These are phyloP conservation scores for Sporisorium scitamineum DNA, from an alignment of 1,284 basidiomycete species.

Conservation along the genomic window DNA sequence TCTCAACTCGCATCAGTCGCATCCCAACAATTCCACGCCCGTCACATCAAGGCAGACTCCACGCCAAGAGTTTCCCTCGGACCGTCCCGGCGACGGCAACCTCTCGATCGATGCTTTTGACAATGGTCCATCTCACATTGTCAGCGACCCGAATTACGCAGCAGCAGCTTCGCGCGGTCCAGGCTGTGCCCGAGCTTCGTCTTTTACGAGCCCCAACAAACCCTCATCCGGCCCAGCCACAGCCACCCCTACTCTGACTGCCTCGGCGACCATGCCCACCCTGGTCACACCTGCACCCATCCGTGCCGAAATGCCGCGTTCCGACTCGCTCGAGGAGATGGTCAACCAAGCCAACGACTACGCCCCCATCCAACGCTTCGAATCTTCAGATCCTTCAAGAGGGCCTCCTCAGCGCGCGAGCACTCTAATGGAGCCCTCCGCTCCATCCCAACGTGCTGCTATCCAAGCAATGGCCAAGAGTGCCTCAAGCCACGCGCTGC, in stretches of 20 bases:
- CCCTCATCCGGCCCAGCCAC: constrained; percentile 1
- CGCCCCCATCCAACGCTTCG: constrained; percentile 13
- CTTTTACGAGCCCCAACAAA: constrained; percentile 4
- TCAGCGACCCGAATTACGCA: constrained; percentile 9
- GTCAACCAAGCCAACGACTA: constrained; percentile 40
- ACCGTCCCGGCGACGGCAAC: constrained; percentile 56
- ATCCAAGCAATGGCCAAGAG: constrained; percentile 39
- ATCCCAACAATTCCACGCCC: constrained; percentile 32
- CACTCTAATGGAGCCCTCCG: constrained; percentile 23
- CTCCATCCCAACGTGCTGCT: constrained; percentile 11
- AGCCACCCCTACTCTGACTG: constrained; percentile 24
- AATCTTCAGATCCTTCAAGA: constrained; percentile 5
- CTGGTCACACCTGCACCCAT: constrained; percentile 46
- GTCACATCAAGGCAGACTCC: constrained; percentile 31
- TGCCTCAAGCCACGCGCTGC: constrained; percentile 36
- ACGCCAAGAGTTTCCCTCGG: not conserved
- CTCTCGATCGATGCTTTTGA: constrained; percentile 56
- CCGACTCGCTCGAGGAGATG: constrained; percentile 50
- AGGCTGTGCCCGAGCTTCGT: not conserved
- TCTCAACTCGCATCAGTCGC: not conserved
- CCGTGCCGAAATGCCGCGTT: constrained; percentile 41
- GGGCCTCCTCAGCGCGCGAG: constrained; percentile 29
- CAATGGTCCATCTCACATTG: constrained; percentile 8
- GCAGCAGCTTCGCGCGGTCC: not conserved
- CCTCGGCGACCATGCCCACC: constrained; percentile 44